A percentile compares a stretch with the other conserved stretches of the same genome.
Evolutionary conservation across 2,329 filamentous ascomycete genomes (phyloP).

Genomic region (Beauveria rudraprayagi): DNA sequence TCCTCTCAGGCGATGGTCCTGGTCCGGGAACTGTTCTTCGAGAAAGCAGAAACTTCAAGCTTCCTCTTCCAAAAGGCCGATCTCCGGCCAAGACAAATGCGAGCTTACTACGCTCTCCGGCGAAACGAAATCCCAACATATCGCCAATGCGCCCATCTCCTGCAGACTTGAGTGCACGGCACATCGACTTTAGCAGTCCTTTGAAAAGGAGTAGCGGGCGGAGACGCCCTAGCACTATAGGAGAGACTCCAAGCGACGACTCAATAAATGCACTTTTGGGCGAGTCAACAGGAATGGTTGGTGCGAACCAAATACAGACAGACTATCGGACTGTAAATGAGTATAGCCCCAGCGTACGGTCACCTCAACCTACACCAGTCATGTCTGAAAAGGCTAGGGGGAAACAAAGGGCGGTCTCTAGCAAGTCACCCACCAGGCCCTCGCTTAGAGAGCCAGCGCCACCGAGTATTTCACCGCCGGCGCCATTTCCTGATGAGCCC

Average conservation of each 20-base stretch:
- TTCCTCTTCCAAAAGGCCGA: conserved; percentile 32
- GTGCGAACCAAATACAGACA: conserved; percentile 22
- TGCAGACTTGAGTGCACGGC: conserved; percentile 36
- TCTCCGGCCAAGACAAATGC: conserved; percentile 59
- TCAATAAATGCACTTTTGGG: conserved; percentile 19
- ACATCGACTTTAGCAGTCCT: conserved; percentile 44
- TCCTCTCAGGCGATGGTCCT: conserved; percentile 38
- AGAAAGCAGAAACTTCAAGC: conserved; percentile 33
- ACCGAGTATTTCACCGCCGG: neutral
- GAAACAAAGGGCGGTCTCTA: conserved; percentile 11
- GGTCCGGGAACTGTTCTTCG: conserved; percentile 46
- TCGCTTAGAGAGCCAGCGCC: neutral
- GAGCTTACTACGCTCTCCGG: conserved; percentile 39
- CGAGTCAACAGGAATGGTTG: conserved; percentile 33
- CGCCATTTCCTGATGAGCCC: neutral
- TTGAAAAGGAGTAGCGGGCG: neutral
- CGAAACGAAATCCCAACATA: conserved; percentile 51
- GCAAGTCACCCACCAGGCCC: neutral
- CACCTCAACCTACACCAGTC: neutral
- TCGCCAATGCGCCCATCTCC: conserved; percentile 37
- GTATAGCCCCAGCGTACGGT: neutral
- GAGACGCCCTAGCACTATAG: conserved; percentile 14
- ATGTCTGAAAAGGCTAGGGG: conserved; percentile 14
- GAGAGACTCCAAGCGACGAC: conserved; percentile 20
- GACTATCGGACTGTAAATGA: conserved; percentile 13